phyloP scores from a whole-genome alignment of 176 grass and related monocot genomes.

The Aegilops longissima region DNA sequence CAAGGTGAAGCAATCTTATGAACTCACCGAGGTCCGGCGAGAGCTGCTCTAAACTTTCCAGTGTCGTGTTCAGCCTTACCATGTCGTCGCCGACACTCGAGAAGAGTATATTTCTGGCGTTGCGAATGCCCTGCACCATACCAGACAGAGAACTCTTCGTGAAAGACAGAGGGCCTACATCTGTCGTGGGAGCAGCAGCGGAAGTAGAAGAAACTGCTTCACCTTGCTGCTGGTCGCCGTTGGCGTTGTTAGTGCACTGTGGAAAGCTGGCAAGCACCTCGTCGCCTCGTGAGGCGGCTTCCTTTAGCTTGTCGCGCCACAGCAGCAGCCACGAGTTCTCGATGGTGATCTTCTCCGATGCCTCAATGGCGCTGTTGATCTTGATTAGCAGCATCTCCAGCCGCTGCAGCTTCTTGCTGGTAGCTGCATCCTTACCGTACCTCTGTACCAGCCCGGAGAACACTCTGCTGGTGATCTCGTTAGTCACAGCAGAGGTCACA shows the following conservation, averaged over 20 bases:
- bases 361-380: constrained; percentile 3
- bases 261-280: not conserved
- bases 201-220: not conserved
- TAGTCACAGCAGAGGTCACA: not conserved
- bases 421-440: not conserved
- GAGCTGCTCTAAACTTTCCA: no score
- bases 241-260: not conserved
- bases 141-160: no score
- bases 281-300: not conserved
- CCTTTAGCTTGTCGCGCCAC: constrained; percentile 36
- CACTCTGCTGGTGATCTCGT: not conserved
- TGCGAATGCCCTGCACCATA: no score
- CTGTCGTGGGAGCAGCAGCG: no score
- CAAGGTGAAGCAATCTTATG: constrained; percentile 13
- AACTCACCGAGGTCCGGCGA: not conserved
- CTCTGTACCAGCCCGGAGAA: not conserved
- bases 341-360: not conserved
- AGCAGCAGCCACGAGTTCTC: not conserved
- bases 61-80: no score
- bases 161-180: no score
- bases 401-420: constrained; percentile 12
- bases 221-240: not conserved
- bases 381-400: constrained; percentile 33
- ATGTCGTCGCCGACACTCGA: no score
- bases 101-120: no score